These are phyloP conservation scores for Ramaria sp. DNA, from an alignment of 768 basidiomycete species.

Conservation along the genomic window DNA sequence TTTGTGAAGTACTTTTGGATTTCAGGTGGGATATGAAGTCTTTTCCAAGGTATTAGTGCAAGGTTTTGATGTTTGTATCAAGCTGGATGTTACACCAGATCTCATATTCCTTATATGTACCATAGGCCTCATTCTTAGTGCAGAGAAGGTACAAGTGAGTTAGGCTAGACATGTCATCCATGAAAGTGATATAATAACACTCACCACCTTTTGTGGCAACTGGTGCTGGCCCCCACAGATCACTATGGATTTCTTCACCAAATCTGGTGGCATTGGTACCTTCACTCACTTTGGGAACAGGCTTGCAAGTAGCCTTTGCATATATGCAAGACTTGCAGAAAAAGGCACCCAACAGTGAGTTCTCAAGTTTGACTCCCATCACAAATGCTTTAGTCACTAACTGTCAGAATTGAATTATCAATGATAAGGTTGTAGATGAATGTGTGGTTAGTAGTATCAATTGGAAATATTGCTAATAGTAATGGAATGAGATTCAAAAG, in stretches of 20 bases:
- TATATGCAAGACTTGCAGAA: no score
- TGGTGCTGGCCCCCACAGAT: constrained; percentile 6
- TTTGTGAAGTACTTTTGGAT: constrained; percentile 25
- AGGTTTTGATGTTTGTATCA: constrained; percentile 17
- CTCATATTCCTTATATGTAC: constrained; percentile 23
- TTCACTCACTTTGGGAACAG: no score
- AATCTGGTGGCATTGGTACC: constrained; percentile 10
- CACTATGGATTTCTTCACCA: constrained; percentile 14
- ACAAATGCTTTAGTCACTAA: no score
- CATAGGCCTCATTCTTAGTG: constrained; percentile 16
- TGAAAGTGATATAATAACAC: constrained; percentile 16
- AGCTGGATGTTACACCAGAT: constrained; percentile 24
- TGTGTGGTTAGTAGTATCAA: no score
- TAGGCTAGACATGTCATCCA: constrained; percentile 4
- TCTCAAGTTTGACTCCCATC: no score
- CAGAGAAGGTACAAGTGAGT: constrained; percentile 5
- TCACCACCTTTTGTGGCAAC: constrained; percentile 15
- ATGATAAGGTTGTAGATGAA: no score
- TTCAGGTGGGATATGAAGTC: constrained; percentile 23
- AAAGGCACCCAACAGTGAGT: no score
- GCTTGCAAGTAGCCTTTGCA: no score
- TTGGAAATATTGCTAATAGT: no score
- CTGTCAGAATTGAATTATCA: no score
- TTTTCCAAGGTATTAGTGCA: constrained; percentile 30
- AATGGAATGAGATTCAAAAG: no score